Evolutionary conservation across 2,329 filamentous ascomycete genomes (phyloP), one percentile per base, ranked within the genome.

Genomic region (Fusarium brevicatenulatum): DNA sequence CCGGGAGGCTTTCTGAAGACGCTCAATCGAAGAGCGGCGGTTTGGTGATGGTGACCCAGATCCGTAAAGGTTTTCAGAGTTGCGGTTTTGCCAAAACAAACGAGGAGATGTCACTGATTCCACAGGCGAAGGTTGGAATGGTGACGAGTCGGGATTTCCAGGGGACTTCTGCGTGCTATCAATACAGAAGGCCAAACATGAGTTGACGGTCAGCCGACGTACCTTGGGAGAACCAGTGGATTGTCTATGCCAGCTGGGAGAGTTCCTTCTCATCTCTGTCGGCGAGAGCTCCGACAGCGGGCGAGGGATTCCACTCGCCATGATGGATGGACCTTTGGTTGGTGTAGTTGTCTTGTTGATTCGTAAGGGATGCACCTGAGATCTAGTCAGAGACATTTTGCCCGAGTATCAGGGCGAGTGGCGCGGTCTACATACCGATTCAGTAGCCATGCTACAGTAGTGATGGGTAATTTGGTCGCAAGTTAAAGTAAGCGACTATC

Each of bases 11-110:
- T 92, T 94, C 85, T 98, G 97, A 67, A 99, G 88, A 79, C 95
- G 95, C 87, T 99, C 96, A 75, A 99, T 95, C 23, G 95, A 98
- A 50, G 94, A 93, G 80, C 95, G 92, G 78, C 94, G 93, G 65
- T 90, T 91, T 28, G 93, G 91, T 50, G 92, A 92, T 12, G 91
- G 90, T 16, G 92, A 91, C 47, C 88, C 86, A 36, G 84, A 87
- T 65, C 87, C 86, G 70, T 90, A 90, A 63, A 87, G 54, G 67
- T 97, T 97, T 83, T 98, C 95, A 72, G 89, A 78, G 90, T 93
- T 84, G 85, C 92, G 81, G 86, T 90, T 85, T 91, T 97, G 94
- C 96, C 96, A 98, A 85, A 98, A 98, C 65, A 94, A 86, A 73
- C 93, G 93, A 59, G 95, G 94, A 49, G 95, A 97, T 52, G 91